Base-by-base conservation (phyloP, 163 green algal species). In the Coccomyxa subellipsoidea region DNA sequence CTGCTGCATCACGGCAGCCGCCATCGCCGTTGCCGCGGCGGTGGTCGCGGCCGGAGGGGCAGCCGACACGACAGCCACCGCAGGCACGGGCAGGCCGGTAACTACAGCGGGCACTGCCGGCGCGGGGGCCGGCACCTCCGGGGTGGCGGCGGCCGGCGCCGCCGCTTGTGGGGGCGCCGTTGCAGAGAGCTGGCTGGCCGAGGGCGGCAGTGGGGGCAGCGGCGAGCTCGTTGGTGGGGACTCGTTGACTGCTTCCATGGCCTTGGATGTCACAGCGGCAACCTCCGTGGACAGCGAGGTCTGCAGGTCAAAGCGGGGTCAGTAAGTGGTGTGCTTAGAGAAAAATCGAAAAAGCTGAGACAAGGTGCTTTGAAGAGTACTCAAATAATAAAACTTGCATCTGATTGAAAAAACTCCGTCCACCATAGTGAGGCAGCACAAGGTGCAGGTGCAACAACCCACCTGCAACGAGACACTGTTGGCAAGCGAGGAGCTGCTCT, bases 1-100 rank as follows among this genome's bases (percentile, higher is more conserved):
- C 66, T 73, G 66, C 66, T 73, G 66, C 66, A 73, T 73, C 18
- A 73, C 66, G 8, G 66, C 66, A 34, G 66, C n/a, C n/a, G 66
- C 66, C 66, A 73, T 73, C 8, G 66, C 66, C 8, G 66, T 73
- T 8, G 66, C 66, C 66, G 66, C 66, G 6, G 66, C 66, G 15
- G 35, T 25, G n/a, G 71, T 32, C 10, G 71, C 4, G 4, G 66
- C 66, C 31, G 66, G n/a, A 75, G 66, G 66, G 66, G 29, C 66
- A 23, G 66, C 66, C 15, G 53, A 69, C 66, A 75, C n/a, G n/a
- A 23, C n/a, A 15, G 29, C 31, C 29, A 35, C n/a, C 1, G 29
- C 66, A 21, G 66, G 66, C 9, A 38, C n/a, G 31, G 29, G n/a
- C 66, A 75, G n/a, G 66, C 66, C 66, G 47, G 47, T 59, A 18